phyloP scores from a whole-genome alignment of 2,329 filamentous ascomycete genomes.

The Leptographium radiaticola region DNA sequence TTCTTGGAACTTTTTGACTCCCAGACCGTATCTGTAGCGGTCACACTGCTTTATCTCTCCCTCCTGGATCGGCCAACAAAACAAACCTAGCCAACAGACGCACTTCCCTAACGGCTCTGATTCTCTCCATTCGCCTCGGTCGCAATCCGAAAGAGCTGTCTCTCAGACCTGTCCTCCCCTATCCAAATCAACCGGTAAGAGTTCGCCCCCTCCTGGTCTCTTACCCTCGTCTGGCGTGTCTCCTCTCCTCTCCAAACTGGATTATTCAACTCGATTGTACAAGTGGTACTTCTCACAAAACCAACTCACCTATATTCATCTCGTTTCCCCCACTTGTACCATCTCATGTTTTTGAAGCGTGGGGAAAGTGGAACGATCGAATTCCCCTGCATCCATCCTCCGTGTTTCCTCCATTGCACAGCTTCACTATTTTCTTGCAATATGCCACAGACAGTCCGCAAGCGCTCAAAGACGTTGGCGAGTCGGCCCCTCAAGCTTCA shows the following conservation, averaged over 20 bases:
- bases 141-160: neutral
- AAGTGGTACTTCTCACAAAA: no score
- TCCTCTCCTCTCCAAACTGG: neutral
- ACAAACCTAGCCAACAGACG: neutral
- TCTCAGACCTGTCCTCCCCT: neutral
- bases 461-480: slow-evolving; percentile 7
- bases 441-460: slow-evolving; percentile 1
- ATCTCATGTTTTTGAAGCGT: no score
- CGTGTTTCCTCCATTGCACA: no score
- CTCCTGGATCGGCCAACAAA: neutral
- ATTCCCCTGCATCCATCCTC: no score
- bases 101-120: neutral
- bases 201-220: neutral
- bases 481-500: slow-evolving; percentile 8
- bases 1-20: slow-evolving; percentile 14
- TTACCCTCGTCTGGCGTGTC: neutral
- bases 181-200: neutral
- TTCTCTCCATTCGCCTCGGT: neutral
- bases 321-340: no score
- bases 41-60: neutral
- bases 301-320: no score
- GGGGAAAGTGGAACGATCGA: no score
- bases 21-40: slow-evolving; percentile 7
- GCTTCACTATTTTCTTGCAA: neutral
- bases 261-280: neutral